Evolutionary conservation across 495 filamentous ascomycete species (phyloP).

Genomic region (Xylaria curta): DNA sequence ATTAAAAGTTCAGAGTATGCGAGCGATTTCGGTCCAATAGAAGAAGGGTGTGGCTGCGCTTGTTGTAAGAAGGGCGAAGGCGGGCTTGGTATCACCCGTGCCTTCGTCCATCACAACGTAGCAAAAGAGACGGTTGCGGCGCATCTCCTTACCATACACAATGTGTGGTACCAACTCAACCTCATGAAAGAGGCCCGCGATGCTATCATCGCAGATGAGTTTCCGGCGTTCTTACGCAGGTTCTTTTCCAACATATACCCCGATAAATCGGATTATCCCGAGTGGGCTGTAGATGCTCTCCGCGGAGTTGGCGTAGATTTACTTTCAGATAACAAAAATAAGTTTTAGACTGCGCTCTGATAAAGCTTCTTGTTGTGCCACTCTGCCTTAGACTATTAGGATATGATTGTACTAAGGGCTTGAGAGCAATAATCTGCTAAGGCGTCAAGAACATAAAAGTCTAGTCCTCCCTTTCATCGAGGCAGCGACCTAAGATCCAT

Average conservation of each 20-base stretch:
- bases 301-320: constrained; percentile 85
- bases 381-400: too few relatives aligned
- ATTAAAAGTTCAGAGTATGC: constrained; percentile 77
- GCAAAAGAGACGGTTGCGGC: constrained; percentile 96
- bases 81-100: constrained; percentile 82
- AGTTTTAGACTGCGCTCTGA: neutral
- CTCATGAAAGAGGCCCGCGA: constrained; percentile 77
- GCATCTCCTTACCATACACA: constrained; percentile 93
- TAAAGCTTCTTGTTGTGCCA: neutral
- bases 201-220: constrained; percentile 83
- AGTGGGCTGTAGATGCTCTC: constrained; percentile 87
- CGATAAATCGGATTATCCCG: constrained; percentile 71
- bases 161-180: constrained; percentile 86
- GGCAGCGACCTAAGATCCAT: too few relatives aligned
- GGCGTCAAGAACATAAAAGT: too few relatives aligned
- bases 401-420: too few relatives aligned
- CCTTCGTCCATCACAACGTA: constrained; percentile 89
- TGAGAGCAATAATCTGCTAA: too few relatives aligned
- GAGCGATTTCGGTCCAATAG: constrained; percentile 81
- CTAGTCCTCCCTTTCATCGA: too few relatives aligned
- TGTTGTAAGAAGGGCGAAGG: constrained; percentile 75
- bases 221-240: constrained; percentile 75
- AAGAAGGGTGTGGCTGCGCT: constrained; percentile 77
- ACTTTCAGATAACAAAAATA: constrained; percentile 32
- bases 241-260: constrained; percentile 79